These are phyloP conservation scores for Periconia digitata DNA, from an alignment of 2,329 filamentous ascomycete genomes.

Conservation along the genomic window DNA sequence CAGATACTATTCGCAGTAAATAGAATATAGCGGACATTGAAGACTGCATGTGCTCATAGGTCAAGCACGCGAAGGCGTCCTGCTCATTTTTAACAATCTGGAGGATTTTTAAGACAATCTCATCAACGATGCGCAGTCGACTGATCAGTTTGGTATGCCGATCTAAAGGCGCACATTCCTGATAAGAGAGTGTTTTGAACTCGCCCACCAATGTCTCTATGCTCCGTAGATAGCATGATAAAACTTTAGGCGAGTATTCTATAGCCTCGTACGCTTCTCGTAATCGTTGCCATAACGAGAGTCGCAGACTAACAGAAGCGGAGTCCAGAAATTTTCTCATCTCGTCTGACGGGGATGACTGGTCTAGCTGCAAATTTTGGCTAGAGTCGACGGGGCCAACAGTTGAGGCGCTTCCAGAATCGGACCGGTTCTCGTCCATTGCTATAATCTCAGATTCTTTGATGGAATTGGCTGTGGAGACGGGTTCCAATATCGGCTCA, in stretches of 20 bases:
- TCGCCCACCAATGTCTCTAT: slow-evolving; percentile 81
- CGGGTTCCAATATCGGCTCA: slow-evolving; percentile 84
- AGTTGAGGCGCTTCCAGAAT: slow-evolving; percentile 16
- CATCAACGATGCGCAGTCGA: slow-evolving; percentile 77
- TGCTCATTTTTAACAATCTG: slow-evolving; percentile 65
- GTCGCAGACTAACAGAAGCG: slow-evolving; percentile 77
- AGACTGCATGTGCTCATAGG: slow-evolving; percentile 73
- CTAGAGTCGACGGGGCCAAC: slow-evolving; percentile 8
- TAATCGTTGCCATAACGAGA: slow-evolving; percentile 90
- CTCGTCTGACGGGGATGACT: slow-evolving; percentile 59
- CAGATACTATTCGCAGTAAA: slow-evolving; percentile 74
- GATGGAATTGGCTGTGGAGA: slow-evolving; percentile 4
- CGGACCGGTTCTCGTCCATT: slow-evolving; percentile 8
- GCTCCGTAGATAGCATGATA: slow-evolving; percentile 82
- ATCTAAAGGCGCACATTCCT: slow-evolving; percentile 59
- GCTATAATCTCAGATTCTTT: slow-evolving; percentile 7
- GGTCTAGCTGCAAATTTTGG: slow-evolving; percentile 7
- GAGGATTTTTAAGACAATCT: slow-evolving; percentile 72
- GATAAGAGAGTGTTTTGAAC: slow-evolving; percentile 61
- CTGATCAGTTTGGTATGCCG: slow-evolving; percentile 73
- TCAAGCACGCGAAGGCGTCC: slow-evolving; percentile 78
- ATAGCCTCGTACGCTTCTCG: slow-evolving; percentile 86
- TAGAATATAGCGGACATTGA: slow-evolving; percentile 73
- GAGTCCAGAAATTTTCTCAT: slow-evolving; percentile 82
- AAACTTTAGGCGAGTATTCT: slow-evolving; percentile 80